phyloP scores from a whole-genome alignment of 2,329 filamentous ascomycete genomes.

The Monosporascus sp. region DNA sequence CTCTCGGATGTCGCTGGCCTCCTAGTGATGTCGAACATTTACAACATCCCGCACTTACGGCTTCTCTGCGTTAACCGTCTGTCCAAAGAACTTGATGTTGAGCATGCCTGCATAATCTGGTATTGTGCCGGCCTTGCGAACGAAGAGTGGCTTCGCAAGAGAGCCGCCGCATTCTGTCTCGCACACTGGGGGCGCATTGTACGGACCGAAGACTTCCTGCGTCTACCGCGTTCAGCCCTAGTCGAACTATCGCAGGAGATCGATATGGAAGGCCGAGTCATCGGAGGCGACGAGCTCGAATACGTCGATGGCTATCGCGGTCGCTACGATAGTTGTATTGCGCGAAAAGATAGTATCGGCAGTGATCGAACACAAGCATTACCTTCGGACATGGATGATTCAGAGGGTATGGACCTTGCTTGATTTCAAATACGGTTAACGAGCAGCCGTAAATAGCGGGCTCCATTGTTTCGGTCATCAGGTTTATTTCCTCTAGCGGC shows the following conservation, averaged over 20 bases:
- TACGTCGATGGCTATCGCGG: slow-evolving; percentile 47
- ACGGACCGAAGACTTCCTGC: slow-evolving; percentile 79
- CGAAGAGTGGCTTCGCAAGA: slow-evolving; percentile 88
- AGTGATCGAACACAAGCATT: slow-evolving; percentile 53
- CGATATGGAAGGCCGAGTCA: slow-evolving; percentile 84
- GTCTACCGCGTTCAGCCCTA: slow-evolving; percentile 69
- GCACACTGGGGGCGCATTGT: slow-evolving; percentile 94
- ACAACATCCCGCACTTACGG: slow-evolving; percentile 90
- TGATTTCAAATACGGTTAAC: slow-evolving; percentile 7
- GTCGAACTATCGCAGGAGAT: slow-evolving; percentile 92
- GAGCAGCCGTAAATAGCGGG: too few species aligned
- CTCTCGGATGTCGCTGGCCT: slow-evolving; percentile 87
- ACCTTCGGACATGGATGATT: slow-evolving; percentile 54
- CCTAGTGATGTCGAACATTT: slow-evolving; percentile 95
- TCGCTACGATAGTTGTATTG: slow-evolving; percentile 35
- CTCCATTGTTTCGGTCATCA: too few species aligned
- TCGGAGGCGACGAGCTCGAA: slow-evolving; percentile 78
- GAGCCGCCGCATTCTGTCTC: slow-evolving; percentile 83
- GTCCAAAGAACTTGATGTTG: slow-evolving; percentile 84
- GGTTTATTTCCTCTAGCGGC: too few species aligned
- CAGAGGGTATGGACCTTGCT: slow-evolving; percentile 57
- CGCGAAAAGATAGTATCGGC: slow-evolving; percentile 54
- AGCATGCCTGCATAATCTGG: slow-evolving; percentile 94
- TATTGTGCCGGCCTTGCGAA: slow-evolving; percentile 84
- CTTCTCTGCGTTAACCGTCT: slow-evolving; percentile 87